phyloP scores from a whole-genome alignment of 768 basidiomycete genomes.

The Gloeostereum incarnatum region DNA sequence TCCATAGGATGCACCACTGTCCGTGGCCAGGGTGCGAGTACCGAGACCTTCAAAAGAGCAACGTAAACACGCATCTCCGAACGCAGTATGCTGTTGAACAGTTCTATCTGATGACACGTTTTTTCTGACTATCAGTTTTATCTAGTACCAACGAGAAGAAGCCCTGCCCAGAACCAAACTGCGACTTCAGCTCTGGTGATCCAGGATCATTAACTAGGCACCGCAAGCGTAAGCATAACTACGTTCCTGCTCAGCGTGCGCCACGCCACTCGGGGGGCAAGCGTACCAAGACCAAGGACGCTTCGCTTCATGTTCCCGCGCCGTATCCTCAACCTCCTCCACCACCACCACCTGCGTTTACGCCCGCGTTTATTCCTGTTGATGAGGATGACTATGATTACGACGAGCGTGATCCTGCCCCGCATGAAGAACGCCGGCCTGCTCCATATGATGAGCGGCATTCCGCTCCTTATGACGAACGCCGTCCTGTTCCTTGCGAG shows the following conservation, averaged over 20 bases:
- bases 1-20: slow-evolving; percentile 14
- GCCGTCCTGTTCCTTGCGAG: too few species aligned
- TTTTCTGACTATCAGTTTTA: not conserved
- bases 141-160: slow-evolving; percentile 2
- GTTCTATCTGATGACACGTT: not conserved
- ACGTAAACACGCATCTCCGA: slow-evolving; percentile 13
- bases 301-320: too few species aligned
- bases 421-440: too few species aligned
- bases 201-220: slow-evolving; percentile 15
- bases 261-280: slow-evolving; percentile 4
- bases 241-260: slow-evolving; percentile 10
- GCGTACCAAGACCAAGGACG: too few species aligned
- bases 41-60: slow-evolving; percentile 14
- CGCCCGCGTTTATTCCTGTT: too few species aligned
- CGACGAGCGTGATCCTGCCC: too few species aligned
- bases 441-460: too few species aligned
- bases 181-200: slow-evolving; percentile 11
- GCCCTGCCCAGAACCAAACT: slow-evolving; percentile 10
- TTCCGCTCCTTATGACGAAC: too few species aligned
- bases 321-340: too few species aligned
- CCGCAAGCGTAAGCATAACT: slow-evolving; percentile 10
- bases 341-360: too few species aligned
- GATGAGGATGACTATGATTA: too few species aligned
- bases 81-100: slow-evolving; percentile 14
- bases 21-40: slow-evolving; percentile 9